These are phyloP conservation scores for Thelonectria discophora DNA, from an alignment of 2,329 filamentous ascomycete species.

Conservation along the genomic window DNA sequence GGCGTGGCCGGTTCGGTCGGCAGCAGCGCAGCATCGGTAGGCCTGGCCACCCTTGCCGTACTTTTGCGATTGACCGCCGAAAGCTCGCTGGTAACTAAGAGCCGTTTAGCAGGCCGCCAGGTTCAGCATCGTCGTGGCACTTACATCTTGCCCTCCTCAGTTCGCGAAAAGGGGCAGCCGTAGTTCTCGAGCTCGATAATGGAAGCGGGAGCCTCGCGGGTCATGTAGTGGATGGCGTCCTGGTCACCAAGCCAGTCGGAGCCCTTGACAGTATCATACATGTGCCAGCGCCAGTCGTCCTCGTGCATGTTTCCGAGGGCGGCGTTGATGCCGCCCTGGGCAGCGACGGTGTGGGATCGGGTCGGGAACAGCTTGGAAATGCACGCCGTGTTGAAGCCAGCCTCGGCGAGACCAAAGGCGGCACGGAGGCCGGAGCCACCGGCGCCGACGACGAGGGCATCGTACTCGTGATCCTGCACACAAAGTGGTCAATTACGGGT, in stretches of 20 bases:
- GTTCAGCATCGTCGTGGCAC: conserved; percentile 36
- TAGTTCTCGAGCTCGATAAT: conserved; percentile 98
- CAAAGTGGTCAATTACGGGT: conserved; percentile 37
- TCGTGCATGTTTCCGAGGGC: conserved; percentile 96
- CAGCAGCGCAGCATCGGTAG: conserved; percentile 95
- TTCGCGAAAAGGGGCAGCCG: conserved; percentile 95
- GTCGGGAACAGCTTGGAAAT: conserved; percentile 90
- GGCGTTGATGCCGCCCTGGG: conserved; percentile 86
- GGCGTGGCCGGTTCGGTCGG: conserved; percentile 96
- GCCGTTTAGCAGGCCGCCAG: conserved; percentile 22
- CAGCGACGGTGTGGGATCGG: conserved; percentile 83
- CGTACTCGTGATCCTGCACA: conserved; percentile 92
- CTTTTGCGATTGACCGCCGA: conserved; percentile 96
- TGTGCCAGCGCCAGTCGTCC: conserved; percentile 99
- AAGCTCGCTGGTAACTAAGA: conserved; percentile 92
- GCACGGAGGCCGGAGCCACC: conserved; percentile 84
- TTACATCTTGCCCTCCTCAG: conserved; percentile 93
- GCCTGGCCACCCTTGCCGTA: conserved; percentile 97
- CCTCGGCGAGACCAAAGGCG: conserved; percentile 86
- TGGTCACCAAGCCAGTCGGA: conserved; percentile 98
- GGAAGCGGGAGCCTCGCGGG: conserved; percentile 87
- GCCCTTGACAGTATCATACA: conserved; percentile 99
- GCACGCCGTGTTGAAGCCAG: conserved; percentile 89
- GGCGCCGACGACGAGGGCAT: conserved; percentile 92
- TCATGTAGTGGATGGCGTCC: conserved; percentile 99